These are phyloP conservation scores for Monilinia vaccinii-corymbosi DNA, from an alignment of 2,329 filamentous ascomycete species.

Conservation along the genomic window DNA sequence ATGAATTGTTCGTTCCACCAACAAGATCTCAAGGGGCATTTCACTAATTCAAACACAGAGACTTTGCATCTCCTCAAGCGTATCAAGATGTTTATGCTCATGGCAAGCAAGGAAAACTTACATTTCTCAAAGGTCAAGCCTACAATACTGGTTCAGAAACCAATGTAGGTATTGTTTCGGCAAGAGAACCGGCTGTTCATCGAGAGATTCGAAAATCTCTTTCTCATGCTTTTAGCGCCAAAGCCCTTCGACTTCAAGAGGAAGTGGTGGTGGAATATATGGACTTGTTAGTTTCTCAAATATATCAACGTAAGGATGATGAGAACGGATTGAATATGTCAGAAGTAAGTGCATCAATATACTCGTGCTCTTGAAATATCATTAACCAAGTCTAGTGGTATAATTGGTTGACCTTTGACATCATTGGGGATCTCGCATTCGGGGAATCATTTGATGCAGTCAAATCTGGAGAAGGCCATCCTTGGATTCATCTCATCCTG, in stretches of 20 bases:
- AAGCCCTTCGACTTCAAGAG: slow-evolving; percentile 27
- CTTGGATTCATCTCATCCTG: slow-evolving; percentile 5
- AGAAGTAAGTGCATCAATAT: not conserved
- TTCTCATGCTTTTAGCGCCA: slow-evolving; percentile 27
- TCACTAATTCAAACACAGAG: not conserved
- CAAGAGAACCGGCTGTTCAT: slow-evolving; percentile 11
- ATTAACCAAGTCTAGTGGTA: slow-evolving; percentile 12
- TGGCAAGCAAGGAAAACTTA: not conserved
- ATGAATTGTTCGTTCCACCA: slow-evolving; percentile 14
- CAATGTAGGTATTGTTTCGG: slow-evolving; percentile 1
- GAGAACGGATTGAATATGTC: slow-evolving; percentile 1
- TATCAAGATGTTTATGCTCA: slow-evolving; percentile 5
- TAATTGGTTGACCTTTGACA: slow-evolving; percentile 16
- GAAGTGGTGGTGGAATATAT: slow-evolving; percentile 17
- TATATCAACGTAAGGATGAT: not conserved
- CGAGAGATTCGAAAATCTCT: slow-evolving; percentile 15
- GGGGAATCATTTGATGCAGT: slow-evolving; percentile 14
- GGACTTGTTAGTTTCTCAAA: slow-evolving; percentile 3
- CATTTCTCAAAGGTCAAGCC: not conserved
- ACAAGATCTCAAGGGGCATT: not conserved
- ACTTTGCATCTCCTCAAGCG: slow-evolving; percentile 1
- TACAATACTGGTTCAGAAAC: not conserved
- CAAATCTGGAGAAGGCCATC: slow-evolving; percentile 4
- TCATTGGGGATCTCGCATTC: slow-evolving; percentile 17
- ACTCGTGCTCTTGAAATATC: not conserved